Base-by-base conservation (phyloP, 306 rosid species). In the Acacia crassicarpa region DNA sequence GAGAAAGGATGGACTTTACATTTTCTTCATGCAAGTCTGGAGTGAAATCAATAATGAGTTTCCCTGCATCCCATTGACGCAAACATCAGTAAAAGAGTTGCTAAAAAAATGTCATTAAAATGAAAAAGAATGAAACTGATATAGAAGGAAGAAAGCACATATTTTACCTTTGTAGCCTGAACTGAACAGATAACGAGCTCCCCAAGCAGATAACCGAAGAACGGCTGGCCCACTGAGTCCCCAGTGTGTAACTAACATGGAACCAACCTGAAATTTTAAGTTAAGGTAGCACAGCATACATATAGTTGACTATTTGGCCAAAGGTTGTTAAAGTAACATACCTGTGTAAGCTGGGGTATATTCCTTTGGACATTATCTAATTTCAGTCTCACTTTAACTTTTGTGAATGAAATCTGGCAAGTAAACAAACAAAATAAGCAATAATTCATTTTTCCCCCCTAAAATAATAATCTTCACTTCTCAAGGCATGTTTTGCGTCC, bases 131-230 rank as follows among this genome's bases (percentile, higher is more conserved):
- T 14, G 46, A 71, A 72, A 72, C 30, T 33, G 19, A 45, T 7
- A 68, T 68, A 40, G 45, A 77, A 65, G 15, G 58, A 58, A 62
- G 68, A 61, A 41, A 56, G 53, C 22, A 56, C 76, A 46, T 77
- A 45, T 32, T 75, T 82, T 84, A 85, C 97, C 97, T 84, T 83
- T 90, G 90, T 95, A 95, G 67, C 85, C 79, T 78, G 94, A 89
- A 80, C 83, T 58, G 75, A 94, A 93, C 72, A 95, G 86, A 63
- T 86, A 83, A 76, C 98, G 94, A 67, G 98, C 98, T 68, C 93
- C 97, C 98, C 98, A 95, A 76, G 98, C 98, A 80, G 98, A 95
- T 84, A 95, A 82, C 48, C 95, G 91, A 78, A 95, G 98, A 87
- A 95, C 84, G 76, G 80, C 97, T 0, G 98, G 98, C 44, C 98